Base-by-base conservation (phyloP, 805 yeast genomes). In the Metschnikowia vanudenii region DNA sequence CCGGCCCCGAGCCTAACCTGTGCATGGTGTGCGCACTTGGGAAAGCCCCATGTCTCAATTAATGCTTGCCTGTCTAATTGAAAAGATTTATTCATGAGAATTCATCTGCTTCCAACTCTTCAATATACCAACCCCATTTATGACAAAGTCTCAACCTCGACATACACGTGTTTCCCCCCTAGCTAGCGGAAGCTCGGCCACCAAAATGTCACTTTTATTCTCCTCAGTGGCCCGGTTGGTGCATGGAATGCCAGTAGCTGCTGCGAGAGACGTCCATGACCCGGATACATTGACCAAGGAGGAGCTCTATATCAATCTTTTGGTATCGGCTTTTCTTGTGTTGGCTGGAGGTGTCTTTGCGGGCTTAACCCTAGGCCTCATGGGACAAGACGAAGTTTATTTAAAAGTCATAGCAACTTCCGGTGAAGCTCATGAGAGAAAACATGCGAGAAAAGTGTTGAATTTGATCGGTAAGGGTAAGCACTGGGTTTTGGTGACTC, bases 351-450 rank as follows among this genome's bases (percentile, higher is more conserved):
- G 96, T 55, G 82, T 86, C n/a, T 88, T 88, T 74, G 96, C 96
- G 4, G 96, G 96, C 7, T 74, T 92, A 36, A 94, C 99, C n/a
- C 73, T 92, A 40, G 98, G 94, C 2, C 76, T 92, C 10, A 92
- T 92, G 99, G 98, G 98, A 55, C 98, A 92, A 66, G 98, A 92
- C 65, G 98, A 92, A 65, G 92, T 92, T 19, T 88, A 91, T 59
- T 74, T 92, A 51, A 92, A 88, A 65, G 99, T 92, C 11, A 85
- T 92, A 51, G 83, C 90, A 45, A 81, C 85, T 38, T 81, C 90
- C n/a, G 98, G 99, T n/a, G 82, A 84, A 12, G 64, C 74, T 1
- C 54, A 61, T 5, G 97, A 92, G 63, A 78, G 84, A 31, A 74
- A 69, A 42, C 76, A 81, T 53, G 94, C 97, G 11, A 64, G 70